Evolutionary conservation across 768 basidiomycete species (phyloP).

Genomic region (Botryobasidium botryosum): DNA sequence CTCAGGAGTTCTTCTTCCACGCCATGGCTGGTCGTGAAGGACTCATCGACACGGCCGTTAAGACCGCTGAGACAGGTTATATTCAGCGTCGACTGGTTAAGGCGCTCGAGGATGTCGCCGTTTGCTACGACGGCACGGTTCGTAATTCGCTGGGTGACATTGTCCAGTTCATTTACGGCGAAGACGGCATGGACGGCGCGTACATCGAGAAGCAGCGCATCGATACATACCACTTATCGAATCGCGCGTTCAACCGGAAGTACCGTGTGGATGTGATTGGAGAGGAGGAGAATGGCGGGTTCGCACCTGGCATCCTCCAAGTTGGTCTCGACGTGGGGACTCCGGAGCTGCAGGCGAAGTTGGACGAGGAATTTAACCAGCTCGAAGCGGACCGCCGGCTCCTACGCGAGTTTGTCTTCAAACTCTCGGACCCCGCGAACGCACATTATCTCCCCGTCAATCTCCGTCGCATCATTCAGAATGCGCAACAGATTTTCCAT

Average conservation of each 20-base stretch:
- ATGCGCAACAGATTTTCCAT: constrained; percentile 91
- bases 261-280: constrained; percentile 86
- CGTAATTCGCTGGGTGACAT: constrained; percentile 94
- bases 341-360: constrained; percentile 58
- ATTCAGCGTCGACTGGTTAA: constrained; percentile 98
- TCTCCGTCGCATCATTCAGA: constrained; percentile 86
- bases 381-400: constrained; percentile 56
- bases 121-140: constrained; percentile 95
- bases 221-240: constrained; percentile 68
- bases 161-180: constrained; percentile 91
- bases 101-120: constrained; percentile 93
- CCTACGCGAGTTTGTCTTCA: constrained; percentile 75
- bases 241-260: constrained; percentile 73
- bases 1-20: constrained; percentile 99
- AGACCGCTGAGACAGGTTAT: constrained; percentile 98
- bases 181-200: constrained; percentile 98
- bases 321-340: constrained; percentile 78
- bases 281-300: constrained; percentile 53
- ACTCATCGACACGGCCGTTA: constrained; percentile 97
- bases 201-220: constrained; percentile 93
- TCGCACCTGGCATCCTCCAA: constrained; percentile 63
- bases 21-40: constrained; percentile 99
- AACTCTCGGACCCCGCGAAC: constrained; percentile 44
- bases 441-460: constrained; percentile 91
- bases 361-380: constrained; percentile 63